A percentile compares a stretch with the other conserved stretches of the same genome.
Conservation (phyloP, 2,329 filamentous ascomycete genomes). For the Talaromyces verruculosus region DNA sequence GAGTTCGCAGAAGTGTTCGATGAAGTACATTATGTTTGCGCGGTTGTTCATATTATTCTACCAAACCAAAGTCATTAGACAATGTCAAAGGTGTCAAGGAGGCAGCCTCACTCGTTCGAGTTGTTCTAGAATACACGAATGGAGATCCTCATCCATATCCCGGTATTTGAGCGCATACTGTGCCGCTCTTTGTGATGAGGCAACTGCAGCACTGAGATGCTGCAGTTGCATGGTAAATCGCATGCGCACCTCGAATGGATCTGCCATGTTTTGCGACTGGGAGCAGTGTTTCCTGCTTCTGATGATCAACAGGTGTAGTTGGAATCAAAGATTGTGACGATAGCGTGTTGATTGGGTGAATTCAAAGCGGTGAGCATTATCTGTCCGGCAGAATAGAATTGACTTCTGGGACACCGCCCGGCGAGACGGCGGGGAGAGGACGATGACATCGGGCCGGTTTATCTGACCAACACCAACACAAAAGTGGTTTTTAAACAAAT, state of each 20-base stretch:
- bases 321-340: not conserved
- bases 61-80: not conserved
- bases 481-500: not conserved
- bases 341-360: slow-evolving; percentile 32
- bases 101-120: slow-evolving; percentile 67
- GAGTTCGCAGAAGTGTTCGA: slow-evolving; percentile 90
- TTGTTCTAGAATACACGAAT: slow-evolving; percentile 96
- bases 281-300: slow-evolving; percentile 29
- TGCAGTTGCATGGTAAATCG: slow-evolving; percentile 89
- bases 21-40: slow-evolving; percentile 99
- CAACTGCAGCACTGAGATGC: slow-evolving; percentile 85
- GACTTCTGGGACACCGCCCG: slow-evolving; percentile 17
- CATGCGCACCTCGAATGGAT: slow-evolving; percentile 98
- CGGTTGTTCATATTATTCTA: slow-evolving; percentile 93
- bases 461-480: too few species aligned
- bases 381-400: slow-evolving; percentile 28
- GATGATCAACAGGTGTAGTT: not conserved
- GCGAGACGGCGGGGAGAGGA: slow-evolving; percentile 5
- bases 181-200: slow-evolving; percentile 86
- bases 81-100: too few species aligned
- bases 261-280: slow-evolving; percentile 59
- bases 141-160: slow-evolving; percentile 94
- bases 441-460: slow-evolving; percentile 4
- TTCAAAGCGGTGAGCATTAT: slow-evolving; percentile 25
- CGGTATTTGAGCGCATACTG: slow-evolving; percentile 92